Base-by-base conservation (phyloP, 2,329 filamentous ascomycete genomes). In the Aspergillus sp. region DNA sequence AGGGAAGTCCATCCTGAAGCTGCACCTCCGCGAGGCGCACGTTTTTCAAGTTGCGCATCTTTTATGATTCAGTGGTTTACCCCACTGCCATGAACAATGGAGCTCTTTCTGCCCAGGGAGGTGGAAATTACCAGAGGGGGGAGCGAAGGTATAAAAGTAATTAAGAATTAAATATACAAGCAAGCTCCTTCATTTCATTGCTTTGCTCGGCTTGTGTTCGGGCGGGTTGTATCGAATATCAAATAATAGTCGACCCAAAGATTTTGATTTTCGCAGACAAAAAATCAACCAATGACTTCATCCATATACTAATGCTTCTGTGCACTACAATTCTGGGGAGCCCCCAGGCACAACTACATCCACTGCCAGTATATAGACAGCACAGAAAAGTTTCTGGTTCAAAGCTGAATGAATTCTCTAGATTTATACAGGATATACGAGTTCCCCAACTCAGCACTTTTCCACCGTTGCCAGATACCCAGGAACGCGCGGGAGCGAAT, bases 31-130 rank as follows among this genome's bases (percentile, higher is more conserved):
- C 83, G 72, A 90, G 87, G 70, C 84, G 86, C 68, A 92, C 86
- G 73, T 88, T 92, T 76, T 86, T 88, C 67, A 98, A 83, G 75
- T 97, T 98, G 72, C 91, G 89, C 93, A 98, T 98, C 60, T 74
- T 54, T 47, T 79, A 66, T 56, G 60, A 57, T 57, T 61, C 57
- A 50, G 63, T 64, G 60, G 66, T 66, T 31, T 73, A 73, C 72
- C 72, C 71, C 73, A 67, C 68, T 62, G 63, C 72, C 71, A 74
- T 73, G 56, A 64, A 69, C 62, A 52, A 68, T 56, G 33, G 61
- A 39, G 35, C 31, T 27, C 50, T 52, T 37, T 27, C 50, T 52
- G 59, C 21, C 43, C 40, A 40, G 55, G 56, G 55, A 43, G 17
- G 11, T 35, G 53, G 55, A 52, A 52, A 24, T 27, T 9, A 21